phyloP scores from a whole-genome alignment of 2,329 filamentous ascomycete genomes.

The Sporothrix schenckii region DNA sequence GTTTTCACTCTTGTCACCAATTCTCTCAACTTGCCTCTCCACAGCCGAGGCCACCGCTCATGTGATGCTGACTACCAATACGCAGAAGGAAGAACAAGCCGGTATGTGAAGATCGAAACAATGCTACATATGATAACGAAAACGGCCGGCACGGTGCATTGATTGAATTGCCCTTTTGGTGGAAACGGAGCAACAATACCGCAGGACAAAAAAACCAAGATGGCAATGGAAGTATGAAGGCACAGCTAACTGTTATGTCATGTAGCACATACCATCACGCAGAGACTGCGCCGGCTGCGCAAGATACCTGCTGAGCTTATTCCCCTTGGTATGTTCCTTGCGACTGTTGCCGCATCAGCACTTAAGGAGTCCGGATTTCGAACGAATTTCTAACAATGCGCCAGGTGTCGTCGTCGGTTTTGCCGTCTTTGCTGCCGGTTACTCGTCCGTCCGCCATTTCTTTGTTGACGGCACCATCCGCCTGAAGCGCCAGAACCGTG shows the following conservation, averaged over 20 bases:
- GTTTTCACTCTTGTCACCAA: slow-evolving; percentile 42
- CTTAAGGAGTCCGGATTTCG: not conserved
- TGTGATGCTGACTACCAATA: slow-evolving; percentile 38
- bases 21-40: not conserved
- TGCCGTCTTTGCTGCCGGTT: slow-evolving; percentile 77
- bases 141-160: not conserved
- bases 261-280: slow-evolving; percentile 91
- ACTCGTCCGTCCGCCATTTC: slow-evolving; percentile 83
- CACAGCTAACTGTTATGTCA: not conserved
- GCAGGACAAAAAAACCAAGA: not conserved
- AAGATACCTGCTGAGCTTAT: slow-evolving; percentile 91
- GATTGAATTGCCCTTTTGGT: not conserved
- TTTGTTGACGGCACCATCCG: slow-evolving; percentile 89
- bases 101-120: slow-evolving; percentile 54
- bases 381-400: slow-evolving; percentile 8
- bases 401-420: slow-evolving; percentile 86
- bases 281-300: slow-evolving; percentile 87
- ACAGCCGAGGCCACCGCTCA: not conserved
- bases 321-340: slow-evolving; percentile 74
- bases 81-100: slow-evolving; percentile 67
- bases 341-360: not conserved
- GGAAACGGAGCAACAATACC: not conserved
- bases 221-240: not conserved
- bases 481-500: slow-evolving; percentile 70
- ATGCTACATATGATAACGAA: not conserved